phyloP scores from a whole-genome alignment of 2,329 filamentous ascomycete species.

The Penicillium psychrosexuale region DNA sequence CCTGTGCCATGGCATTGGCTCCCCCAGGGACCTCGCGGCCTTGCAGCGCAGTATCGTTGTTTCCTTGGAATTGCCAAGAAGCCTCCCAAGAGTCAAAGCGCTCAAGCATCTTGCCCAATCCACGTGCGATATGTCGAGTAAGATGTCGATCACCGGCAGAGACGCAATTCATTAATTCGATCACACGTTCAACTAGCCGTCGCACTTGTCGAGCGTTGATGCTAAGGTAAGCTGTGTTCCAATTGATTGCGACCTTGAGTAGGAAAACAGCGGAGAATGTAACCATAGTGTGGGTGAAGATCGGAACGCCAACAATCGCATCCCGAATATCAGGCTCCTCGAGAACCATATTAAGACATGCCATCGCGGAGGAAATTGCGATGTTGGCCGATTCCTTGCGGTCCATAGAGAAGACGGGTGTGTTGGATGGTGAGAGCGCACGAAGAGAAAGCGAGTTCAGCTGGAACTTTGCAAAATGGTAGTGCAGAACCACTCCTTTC shows the following conservation, averaged over 20 bases:
- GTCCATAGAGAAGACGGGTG: constrained; percentile 43
- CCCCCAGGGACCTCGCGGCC: constrained; percentile 38
- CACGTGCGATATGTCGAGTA: constrained; percentile 42
- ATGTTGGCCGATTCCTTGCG: constrained; percentile 46
- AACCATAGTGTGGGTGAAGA: constrained; percentile 47
- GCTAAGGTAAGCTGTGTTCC: constrained; percentile 43
- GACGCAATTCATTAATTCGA: constrained; percentile 41
- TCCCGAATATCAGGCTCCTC: constrained; percentile 50
- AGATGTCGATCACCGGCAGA: constrained; percentile 43
- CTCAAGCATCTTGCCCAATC: constrained; percentile 42
- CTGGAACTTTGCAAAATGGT: constrained; percentile 54
- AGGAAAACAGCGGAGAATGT: constrained; percentile 47
- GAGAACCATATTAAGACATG: constrained; percentile 46
- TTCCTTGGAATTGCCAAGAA: constrained; percentile 28
- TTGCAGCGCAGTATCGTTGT: constrained; percentile 12
- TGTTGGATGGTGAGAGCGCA: constrained; percentile 44
- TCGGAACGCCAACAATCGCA: constrained; percentile 48
- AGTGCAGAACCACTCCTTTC: constrained; percentile 52
- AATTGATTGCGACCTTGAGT: constrained; percentile 46
- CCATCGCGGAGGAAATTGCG: constrained; percentile 49
- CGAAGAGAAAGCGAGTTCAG: constrained; percentile 46
- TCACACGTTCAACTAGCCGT: constrained; percentile 39
- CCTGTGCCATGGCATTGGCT: constrained; percentile 42
- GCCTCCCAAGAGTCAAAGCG: constrained; percentile 42
- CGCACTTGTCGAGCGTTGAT: constrained; percentile 41